A percentile compares a stretch with the other conserved stretches of the same genome.
phyloP scores from a whole-genome alignment of 805 yeast species.

The Pichia exigua region DNA sequence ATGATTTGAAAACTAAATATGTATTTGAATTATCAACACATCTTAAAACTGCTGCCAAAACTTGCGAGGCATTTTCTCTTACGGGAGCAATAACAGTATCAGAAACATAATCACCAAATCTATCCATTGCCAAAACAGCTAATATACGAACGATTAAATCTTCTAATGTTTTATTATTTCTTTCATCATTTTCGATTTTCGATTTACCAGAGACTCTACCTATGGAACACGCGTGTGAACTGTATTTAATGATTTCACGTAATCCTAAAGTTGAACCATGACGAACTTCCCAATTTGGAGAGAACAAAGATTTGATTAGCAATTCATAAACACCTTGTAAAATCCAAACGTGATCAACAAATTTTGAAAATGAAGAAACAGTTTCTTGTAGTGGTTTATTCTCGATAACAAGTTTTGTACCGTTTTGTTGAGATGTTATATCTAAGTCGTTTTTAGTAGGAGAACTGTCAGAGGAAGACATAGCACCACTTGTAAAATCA shows the following conservation, averaged over 20 bases:
- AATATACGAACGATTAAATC: conserved; percentile 81
- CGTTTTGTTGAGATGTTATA: conserved; percentile 72
- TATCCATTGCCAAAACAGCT: conserved; percentile 81
- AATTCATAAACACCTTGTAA: conserved; percentile 89
- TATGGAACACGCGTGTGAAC: conserved; percentile 68
- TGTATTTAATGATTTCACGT: conserved; percentile 67
- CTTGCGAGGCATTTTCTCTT: conserved; percentile 92
- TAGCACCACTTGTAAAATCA: conserved; percentile 54
- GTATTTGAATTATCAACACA: conserved; percentile 59
- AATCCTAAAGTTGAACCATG: conserved; percentile 94
- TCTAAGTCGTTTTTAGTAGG: conserved; percentile 20
- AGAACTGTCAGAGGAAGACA: conserved; percentile 11
- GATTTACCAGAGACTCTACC: conserved; percentile 69
- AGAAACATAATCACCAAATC: conserved; percentile 95
- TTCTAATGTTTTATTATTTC: conserved; percentile 68
- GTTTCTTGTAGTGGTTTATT: conserved; percentile 63
- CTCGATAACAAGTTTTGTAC: conserved; percentile 78
- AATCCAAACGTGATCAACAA: conserved; percentile 80
- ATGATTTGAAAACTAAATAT: conserved; percentile 52
- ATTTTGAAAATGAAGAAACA: conserved; percentile 30
- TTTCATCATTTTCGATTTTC: conserved; percentile 49
- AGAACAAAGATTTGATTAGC: conserved; percentile 67
- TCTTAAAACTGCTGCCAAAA: conserved; percentile 80
- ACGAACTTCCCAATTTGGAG: conserved; percentile 87
- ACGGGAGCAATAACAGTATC: conserved; percentile 99